These are phyloP conservation scores for Magnolia kwangsiensis DNA, from an alignment of 164 flowering plant species.

Conservation along the genomic window DNA sequence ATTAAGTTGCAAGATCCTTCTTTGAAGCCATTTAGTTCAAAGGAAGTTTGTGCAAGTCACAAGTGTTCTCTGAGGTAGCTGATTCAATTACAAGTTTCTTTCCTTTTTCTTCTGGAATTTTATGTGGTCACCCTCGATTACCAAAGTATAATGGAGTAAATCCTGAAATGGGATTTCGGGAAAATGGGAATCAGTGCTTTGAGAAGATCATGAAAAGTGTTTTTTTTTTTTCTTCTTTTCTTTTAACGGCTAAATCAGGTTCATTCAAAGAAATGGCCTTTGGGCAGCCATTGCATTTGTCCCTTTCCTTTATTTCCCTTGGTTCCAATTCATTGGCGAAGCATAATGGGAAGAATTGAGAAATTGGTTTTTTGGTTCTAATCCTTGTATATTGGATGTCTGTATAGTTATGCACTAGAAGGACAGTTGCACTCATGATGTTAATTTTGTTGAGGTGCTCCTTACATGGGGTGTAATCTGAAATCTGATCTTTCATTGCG, in stretches of 20 bases:
- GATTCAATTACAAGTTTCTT: neutral
- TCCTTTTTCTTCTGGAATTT: neutral
- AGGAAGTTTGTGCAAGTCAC: slow-evolving; percentile 38
- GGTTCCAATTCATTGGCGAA: neutral
- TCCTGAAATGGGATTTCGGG: neutral
- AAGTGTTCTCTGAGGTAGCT: slow-evolving; percentile 44
- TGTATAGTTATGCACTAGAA: too few relatives aligned
- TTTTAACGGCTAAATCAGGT: neutral
- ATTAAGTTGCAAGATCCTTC: slow-evolving; percentile 23
- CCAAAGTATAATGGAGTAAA: neutral
- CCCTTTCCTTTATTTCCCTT: neutral
- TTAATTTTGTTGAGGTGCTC: too few relatives aligned
- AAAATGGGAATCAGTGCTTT: neutral
- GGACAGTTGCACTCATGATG: too few relatives aligned
- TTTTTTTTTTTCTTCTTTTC: neutral
- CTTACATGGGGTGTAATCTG: neutral
- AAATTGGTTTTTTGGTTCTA: neutral
- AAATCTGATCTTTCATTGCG: neutral
- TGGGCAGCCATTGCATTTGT: neutral
- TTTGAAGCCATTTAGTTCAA: slow-evolving; percentile 28
- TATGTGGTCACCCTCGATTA: neutral
- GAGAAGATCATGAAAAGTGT: neutral
- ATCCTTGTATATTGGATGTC: too few relatives aligned
- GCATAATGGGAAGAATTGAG: neutral
- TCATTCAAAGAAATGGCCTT: neutral